A percentile compares a stretch with the other conserved stretches of the same genome.
Evolutionary conservation across 495 filamentous ascomycete species (phyloP).

Genomic region (Penicillium cataractarum): DNA sequence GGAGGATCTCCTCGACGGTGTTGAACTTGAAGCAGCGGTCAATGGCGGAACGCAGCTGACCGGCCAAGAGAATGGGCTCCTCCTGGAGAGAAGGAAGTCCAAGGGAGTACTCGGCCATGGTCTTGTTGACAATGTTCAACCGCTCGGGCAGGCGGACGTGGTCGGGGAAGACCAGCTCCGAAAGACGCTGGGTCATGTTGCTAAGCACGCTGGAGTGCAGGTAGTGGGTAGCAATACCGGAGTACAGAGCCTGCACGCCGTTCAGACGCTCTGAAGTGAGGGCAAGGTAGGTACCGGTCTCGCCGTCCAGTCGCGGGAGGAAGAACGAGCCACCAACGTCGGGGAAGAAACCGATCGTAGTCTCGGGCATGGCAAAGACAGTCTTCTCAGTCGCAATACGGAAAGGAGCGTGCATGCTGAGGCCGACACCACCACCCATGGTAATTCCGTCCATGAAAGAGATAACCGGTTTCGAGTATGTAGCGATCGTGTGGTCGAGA

Average conservation of each 20-base stretch:
- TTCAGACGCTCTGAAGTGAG: conserved; percentile 80
- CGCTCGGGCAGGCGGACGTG: conserved; percentile 61
- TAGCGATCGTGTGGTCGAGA: conserved; percentile 94
- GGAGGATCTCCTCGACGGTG: conserved; percentile 69
- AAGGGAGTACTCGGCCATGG: conserved; percentile 88
- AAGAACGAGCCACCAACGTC: conserved; percentile 97
- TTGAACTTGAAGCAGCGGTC: conserved; percentile 78
- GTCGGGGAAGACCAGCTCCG: conserved; percentile 87
- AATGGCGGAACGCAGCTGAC: conserved; percentile 71
- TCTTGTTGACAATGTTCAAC: conserved; percentile 72
- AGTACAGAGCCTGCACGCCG: conserved; percentile 78
- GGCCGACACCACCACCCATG: conserved; percentile 95
- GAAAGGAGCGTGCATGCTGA: conserved; percentile 93
- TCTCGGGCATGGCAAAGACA: conserved; percentile 97
- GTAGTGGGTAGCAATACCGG: conserved; percentile 92
- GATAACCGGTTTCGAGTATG: conserved; percentile 88
- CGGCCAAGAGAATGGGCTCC: conserved; percentile 64
- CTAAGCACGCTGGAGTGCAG: conserved; percentile 84
- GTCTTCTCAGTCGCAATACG: conserved; percentile 95
- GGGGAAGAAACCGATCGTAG: conserved; percentile 95
- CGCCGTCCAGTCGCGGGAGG: conserved; percentile 83
- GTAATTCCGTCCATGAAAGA: conserved; percentile 98
- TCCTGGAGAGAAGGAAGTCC: conserved; percentile 70
- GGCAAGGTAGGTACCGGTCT: conserved; percentile 85
- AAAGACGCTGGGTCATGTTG: conserved; percentile 79